These are phyloP conservation scores for Annulohypoxylon stygium DNA, from an alignment of 495 filamentous ascomycete genomes.

Conservation along the genomic window DNA sequence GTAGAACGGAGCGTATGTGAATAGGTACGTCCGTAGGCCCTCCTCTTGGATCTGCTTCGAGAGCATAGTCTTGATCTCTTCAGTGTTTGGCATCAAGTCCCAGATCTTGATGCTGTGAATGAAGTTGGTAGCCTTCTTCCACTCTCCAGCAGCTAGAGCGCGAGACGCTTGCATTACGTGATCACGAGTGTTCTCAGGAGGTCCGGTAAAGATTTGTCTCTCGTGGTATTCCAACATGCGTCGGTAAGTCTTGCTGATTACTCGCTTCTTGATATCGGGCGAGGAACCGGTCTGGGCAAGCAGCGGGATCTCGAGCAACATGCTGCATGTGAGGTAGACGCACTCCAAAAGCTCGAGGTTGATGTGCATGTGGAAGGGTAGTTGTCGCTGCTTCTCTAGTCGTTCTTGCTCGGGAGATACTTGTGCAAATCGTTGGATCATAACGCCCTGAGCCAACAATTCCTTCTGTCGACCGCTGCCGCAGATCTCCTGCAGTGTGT, in stretches of 20 bases:
- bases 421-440: conserved; percentile 94
- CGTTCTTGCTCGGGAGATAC: conserved; percentile 98
- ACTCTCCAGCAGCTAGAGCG: conserved; percentile 94
- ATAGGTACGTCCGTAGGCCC: conserved; percentile 96
- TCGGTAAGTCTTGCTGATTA: conserved; percentile 99
- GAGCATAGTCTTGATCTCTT: conserved; percentile 95
- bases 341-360: conserved; percentile 98
- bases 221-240: conserved; percentile 99
- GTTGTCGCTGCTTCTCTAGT: conserved; percentile 92
- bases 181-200: conserved; percentile 97
- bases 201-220: conserved; percentile 98
- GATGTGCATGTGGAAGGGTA: conserved; percentile 99
- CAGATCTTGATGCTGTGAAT: conserved; percentile 99
- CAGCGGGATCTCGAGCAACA: conserved; percentile 97
- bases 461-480: conserved; percentile 98
- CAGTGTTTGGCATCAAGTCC: conserved; percentile 92
- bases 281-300: conserved; percentile 96
- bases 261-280: conserved; percentile 94
- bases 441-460: conserved; percentile 95
- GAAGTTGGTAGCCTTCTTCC: conserved; percentile 94
- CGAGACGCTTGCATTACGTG: conserved; percentile 99
- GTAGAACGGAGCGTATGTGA: conserved; percentile 99
- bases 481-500: conserved; percentile 95
- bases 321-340: conserved; percentile 97
- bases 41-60: conserved; percentile 98